Evolutionary conservation across 331 rosid genomes (phyloP), one percentile per base, ranked within the genome.

Genomic region (Quercus lobata): DNA sequence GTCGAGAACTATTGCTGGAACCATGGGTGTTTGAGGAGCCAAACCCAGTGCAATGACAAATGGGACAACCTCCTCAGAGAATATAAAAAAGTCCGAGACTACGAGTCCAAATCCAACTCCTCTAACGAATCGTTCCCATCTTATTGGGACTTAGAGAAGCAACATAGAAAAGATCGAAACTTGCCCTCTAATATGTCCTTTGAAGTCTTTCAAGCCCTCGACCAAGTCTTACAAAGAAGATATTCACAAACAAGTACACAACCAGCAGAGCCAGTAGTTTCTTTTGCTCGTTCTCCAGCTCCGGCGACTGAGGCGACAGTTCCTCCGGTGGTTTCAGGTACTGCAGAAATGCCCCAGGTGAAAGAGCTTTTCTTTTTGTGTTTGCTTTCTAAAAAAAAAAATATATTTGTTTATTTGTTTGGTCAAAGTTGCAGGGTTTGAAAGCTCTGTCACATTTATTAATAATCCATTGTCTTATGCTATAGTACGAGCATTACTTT

Each of bases 391-490:
- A 2, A 2, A 7, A 37, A 37, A 46, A 2, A 10, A 2, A 57
- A 79, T 53, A n/a, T 35, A 24, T 58, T 41, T 76, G 69, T 74
- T 84, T 83, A 77, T 80, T 81, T 77, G 72, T 80, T 83, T 35
- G 87, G 94, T 90, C 94, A 90, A 90, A 90, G 88, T 78, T 88
- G 90, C 92, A 88, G 94, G 85, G 78, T 84, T 91, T 90, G 91
- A 68, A 58, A 82, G 73, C 89, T 83, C 94, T 88, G 94, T 86
- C 89, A 88, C 89, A 85, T 85, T 85, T 53, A 74, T 82, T 81
- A 86, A 88, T 86, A 72, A 87, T 87, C 88, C 77, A 69, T 73
- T 49, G 32, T 55, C 76, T 41, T 54, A 6, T 75, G 1, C n/a
- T 82, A 74, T 0, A 37, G 78, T 87, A 82, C 84, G 58, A 6